phyloP scores from a whole-genome alignment of 768 basidiomycete genomes.

The Lactarius akahatsu region DNA sequence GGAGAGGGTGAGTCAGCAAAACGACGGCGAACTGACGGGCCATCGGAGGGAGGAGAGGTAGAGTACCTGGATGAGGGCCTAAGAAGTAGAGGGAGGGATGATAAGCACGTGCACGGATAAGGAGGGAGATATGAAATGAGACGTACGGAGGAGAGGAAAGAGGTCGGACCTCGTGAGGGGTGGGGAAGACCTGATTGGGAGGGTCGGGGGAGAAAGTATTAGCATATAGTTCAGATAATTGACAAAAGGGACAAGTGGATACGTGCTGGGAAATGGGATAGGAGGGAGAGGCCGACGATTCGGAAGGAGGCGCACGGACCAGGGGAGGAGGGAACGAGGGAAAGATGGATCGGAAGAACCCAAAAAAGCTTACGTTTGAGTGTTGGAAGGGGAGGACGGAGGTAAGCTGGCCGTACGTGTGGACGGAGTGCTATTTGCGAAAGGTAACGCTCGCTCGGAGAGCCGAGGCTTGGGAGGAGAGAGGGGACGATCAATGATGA shows the following conservation, averaged over 20 bases:
- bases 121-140: constrained; percentile 1
- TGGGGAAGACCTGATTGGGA: constrained; percentile 22
- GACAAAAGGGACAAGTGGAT: constrained; percentile 17
- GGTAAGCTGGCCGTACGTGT: constrained; percentile 22
- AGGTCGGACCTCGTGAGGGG: constrained; percentile 15
- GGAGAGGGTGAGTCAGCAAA: constrained; percentile 14
- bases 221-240: constrained; percentile 20
- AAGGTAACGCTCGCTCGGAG: constrained; percentile 27
- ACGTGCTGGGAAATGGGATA: constrained; percentile 16
- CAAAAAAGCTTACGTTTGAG: constrained; percentile 29
- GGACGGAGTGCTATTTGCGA: constrained; percentile 23
- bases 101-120: constrained; percentile 25
- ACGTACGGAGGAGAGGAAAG: neutral
- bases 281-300: constrained; percentile 17
- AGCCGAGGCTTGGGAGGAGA: constrained; percentile 28
- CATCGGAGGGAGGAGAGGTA: constrained; percentile 12
- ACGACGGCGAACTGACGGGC: neutral
- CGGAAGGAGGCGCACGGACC: constrained; percentile 23
- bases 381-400: constrained; percentile 16
- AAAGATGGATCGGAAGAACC: constrained; percentile 26
- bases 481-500: constrained; percentile 31
- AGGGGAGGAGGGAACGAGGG: constrained; percentile 18
- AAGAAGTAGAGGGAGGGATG: constrained; percentile 1
- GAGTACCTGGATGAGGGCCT: constrained; percentile 17
- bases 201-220: constrained; percentile 8